Base-by-base conservation (phyloP, 108 stramenopile genomes). In the Nitzschia sp. region DNA sequence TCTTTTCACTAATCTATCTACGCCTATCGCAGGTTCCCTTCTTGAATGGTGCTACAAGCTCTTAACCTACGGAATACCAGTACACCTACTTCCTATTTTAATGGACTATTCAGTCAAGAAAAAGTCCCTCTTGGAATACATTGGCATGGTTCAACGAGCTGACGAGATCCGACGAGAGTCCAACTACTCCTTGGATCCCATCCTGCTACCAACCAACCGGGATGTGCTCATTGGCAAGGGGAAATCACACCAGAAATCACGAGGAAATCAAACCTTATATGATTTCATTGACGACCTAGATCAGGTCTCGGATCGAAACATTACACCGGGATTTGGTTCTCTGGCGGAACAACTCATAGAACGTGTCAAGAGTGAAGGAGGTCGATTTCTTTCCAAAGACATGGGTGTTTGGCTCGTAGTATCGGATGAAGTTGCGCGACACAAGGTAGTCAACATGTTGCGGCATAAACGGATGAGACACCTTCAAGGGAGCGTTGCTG, bases 171-270 rank as follows among this genome's bases (percentile, higher is more conserved):
- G 1, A 34, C 1, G 29, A 34, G 43, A 22, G 3, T n/a, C 25
- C 38, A 58, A 14, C 14, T 34, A 34, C 5, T 3, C 29, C 5
- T 34, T 34, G 5, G 29, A 34, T 34, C 29, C 29, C 29, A 46
- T 22, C 20, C 19, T 43, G 22, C 43, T 62, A 2, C 61, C 61
- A 12, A 10, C 29, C 37, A 51, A 51, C 63, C 53, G 20, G 6
- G 73, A 75, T 54, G 59, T 75, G 19, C 60, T 75, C 19, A 51
- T 75, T 17, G 73, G 73, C 15, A 61, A 65, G 40, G 73, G 73
- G 40, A 61, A 48, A 55, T 67, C 67, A 15, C 55, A 68, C 11
- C 58, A 66, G 37, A 53, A 51, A 40, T 64, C 51, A 56, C 29
- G 26, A 10, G 73, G 73, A 21, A 75, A 75, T 46, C 55, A 39